These are phyloP conservation scores for Aspergillus proliferans DNA, from an alignment of 2,329 filamentous ascomycete genomes.

Conservation along the genomic window DNA sequence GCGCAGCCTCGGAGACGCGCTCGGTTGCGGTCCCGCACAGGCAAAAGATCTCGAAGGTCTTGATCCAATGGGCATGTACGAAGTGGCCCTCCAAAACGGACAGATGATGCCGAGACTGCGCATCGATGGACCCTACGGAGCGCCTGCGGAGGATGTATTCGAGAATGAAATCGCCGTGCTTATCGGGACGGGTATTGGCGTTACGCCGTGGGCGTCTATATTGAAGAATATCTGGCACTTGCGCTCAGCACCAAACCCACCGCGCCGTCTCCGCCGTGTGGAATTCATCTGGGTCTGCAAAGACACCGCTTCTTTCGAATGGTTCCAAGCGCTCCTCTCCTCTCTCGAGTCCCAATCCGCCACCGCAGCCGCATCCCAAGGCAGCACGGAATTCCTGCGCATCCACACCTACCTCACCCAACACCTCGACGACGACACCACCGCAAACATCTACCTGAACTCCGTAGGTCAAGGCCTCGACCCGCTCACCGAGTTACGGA, in stretches of 20 bases:
- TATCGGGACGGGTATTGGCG: slow-evolving; percentile 76
- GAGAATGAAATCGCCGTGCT: slow-evolving; percentile 76
- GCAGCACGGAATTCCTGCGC: slow-evolving; percentile 71
- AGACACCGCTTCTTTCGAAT: slow-evolving; percentile 92
- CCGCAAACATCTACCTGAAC: slow-evolving; percentile 95
- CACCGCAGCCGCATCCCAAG: slow-evolving; percentile 55
- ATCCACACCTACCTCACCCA: slow-evolving; percentile 98
- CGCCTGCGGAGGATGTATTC: slow-evolving; percentile 96
- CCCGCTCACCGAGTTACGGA: slow-evolving; percentile 83
- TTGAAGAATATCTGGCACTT: slow-evolving; percentile 98
- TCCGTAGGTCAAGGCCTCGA: slow-evolving; percentile 82
- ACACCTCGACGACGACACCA: slow-evolving; percentile 81
- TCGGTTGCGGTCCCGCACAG: slow-evolving; percentile 85
- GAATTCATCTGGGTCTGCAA: slow-evolving; percentile 99
- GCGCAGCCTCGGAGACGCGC: slow-evolving; percentile 80
- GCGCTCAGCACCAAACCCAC: slow-evolving; percentile 81
- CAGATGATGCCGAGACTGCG: slow-evolving; percentile 85
- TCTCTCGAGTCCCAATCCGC: slow-evolving; percentile 83
- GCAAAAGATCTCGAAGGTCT: slow-evolving; percentile 83
- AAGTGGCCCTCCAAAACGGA: slow-evolving; percentile 88
- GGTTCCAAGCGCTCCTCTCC: slow-evolving; percentile 92
- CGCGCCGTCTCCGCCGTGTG: slow-evolving; percentile 80
- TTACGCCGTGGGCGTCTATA: slow-evolving; percentile 81
- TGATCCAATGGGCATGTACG: slow-evolving; percentile 94
- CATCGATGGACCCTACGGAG: slow-evolving; percentile 93